Conservation (phyloP, 164 flowering plant genomes). For the Pachysandra terminalis region DNA sequence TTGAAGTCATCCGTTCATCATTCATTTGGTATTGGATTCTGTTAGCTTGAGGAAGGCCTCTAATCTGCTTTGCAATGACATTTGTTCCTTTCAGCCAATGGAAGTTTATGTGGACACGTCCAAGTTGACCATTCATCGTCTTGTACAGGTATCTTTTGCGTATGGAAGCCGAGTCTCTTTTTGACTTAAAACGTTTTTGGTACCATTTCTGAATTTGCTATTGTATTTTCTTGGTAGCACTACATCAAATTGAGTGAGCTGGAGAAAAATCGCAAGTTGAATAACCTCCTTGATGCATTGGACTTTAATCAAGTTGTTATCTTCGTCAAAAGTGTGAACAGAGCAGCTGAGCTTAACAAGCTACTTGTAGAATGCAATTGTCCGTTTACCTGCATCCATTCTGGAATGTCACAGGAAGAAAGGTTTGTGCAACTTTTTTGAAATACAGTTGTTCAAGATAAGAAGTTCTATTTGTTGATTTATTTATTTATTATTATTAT, state of each 20-base stretch:
- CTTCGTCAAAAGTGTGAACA: too few relatives aligned
- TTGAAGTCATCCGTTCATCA: conserved; percentile 37
- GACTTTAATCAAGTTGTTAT: conserved; percentile 99
- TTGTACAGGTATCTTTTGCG: conserved; percentile 70
- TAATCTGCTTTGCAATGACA: conserved; percentile 65
- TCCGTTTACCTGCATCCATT: conserved; percentile 95
- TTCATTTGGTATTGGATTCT: conserved; percentile 64
- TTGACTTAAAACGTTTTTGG: background rate
- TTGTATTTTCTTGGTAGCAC: conserved; percentile 50
- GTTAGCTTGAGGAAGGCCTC: conserved; percentile 58
- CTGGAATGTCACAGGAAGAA: too few relatives aligned
- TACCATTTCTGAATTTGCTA: background rate
- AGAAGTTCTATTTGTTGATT: too few relatives aligned
- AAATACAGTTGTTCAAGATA: too few relatives aligned
- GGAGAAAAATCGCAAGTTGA: conserved; percentile 96
- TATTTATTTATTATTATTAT: too few relatives aligned
- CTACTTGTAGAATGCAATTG: conserved; percentile 91
- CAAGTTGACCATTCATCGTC: conserved; percentile 96
- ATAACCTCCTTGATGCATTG: conserved; percentile 96
- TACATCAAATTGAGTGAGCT: conserved; percentile 90
- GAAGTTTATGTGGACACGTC: conserved; percentile 99
- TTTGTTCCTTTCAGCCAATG: conserved; percentile 98
- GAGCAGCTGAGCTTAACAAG: conserved; percentile 97
- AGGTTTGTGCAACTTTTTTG: too few relatives aligned
- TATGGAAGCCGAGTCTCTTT: background rate